phyloP scores from a whole-genome alignment of 352 stramenopile genomes.

The Aphanomyces astaci region DNA sequence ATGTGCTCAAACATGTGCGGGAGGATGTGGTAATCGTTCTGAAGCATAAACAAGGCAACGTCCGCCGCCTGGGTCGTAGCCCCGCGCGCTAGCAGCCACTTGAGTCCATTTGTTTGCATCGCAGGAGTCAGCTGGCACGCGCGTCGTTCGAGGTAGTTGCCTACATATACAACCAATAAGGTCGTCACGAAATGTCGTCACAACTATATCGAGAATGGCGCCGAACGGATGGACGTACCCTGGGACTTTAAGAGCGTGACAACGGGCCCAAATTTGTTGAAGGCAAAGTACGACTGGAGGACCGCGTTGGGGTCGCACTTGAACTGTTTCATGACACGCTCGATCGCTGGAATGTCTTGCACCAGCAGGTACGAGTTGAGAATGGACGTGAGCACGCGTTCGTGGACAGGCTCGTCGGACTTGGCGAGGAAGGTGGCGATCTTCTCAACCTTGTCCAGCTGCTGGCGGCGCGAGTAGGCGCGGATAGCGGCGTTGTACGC shows the following conservation, averaged over 20 bases:
- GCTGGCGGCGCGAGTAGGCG: slow-evolving; percentile 53
- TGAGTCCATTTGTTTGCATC: slow-evolving; percentile 21
- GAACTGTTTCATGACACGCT: slow-evolving; percentile 36
- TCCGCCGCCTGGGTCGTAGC: slow-evolving; percentile 10
- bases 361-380: slow-evolving; percentile 57
- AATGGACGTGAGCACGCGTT: slow-evolving; percentile 42
- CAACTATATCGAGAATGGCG: too few species aligned
- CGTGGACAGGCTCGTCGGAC: background rate
- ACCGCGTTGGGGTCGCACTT: background rate
- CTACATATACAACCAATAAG: too few species aligned
- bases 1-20: slow-evolving; percentile 8
- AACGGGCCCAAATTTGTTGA: background rate
- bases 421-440: slow-evolving; percentile 30
- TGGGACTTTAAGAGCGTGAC: slow-evolving; percentile 4
- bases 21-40: slow-evolving; percentile 12
- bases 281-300: background rate
- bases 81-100: slow-evolving; percentile 7
- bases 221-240: too few species aligned
- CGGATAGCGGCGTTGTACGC: slow-evolving; percentile 65
- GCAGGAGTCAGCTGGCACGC: background rate
- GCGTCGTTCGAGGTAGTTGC: background rate
- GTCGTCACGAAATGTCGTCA: too few species aligned
- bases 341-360: slow-evolving; percentile 39
- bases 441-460: slow-evolving; percentile 45
- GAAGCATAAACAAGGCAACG: slow-evolving; percentile 1